These are phyloP conservation scores for Penicillium rolfsii DNA, from an alignment of 2,329 filamentous ascomycete species.

Conservation along the genomic window DNA sequence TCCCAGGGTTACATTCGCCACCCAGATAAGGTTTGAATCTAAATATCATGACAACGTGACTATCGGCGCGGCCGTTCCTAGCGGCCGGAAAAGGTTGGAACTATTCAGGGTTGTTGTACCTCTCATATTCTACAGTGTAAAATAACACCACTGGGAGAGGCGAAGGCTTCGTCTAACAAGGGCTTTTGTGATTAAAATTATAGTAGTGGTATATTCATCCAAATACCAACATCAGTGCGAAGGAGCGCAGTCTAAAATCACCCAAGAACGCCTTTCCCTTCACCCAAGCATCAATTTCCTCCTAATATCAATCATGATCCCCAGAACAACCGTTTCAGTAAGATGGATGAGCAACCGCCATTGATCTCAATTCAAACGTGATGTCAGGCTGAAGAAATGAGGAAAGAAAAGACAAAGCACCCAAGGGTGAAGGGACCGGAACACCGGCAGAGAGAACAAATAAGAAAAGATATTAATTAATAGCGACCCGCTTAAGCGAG, in stretches of 20 bases:
- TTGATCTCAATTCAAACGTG: neutral
- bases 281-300: constrained; percentile 3
- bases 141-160: neutral
- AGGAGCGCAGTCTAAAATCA: constrained; percentile 14
- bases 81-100: neutral
- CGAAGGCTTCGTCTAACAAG: constrained; percentile 1
- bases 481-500: constrained; percentile 29
- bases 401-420: neutral
- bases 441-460: neutral
- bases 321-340: neutral
- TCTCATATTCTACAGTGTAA: neutral
- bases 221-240: constrained; percentile 8
- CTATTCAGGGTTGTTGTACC: neutral
- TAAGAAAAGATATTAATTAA: constrained; percentile 12
- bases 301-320: neutral
- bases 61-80: neutral
- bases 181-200: constrained; percentile 20
- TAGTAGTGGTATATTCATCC: constrained; percentile 21
- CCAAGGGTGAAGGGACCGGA: neutral
- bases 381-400: neutral
- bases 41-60: constrained; percentile 14
- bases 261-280: constrained; percentile 19
- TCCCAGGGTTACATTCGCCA: constrained; percentile 21
- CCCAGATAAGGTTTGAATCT: constrained; percentile 18
- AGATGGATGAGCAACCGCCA: constrained; percentile 16